A percentile compares a stretch with the other conserved stretches of the same genome.
phyloP scores from a whole-genome alignment of 2,329 filamentous ascomycete species.

The Paraphoma chrysanthemicola region DNA sequence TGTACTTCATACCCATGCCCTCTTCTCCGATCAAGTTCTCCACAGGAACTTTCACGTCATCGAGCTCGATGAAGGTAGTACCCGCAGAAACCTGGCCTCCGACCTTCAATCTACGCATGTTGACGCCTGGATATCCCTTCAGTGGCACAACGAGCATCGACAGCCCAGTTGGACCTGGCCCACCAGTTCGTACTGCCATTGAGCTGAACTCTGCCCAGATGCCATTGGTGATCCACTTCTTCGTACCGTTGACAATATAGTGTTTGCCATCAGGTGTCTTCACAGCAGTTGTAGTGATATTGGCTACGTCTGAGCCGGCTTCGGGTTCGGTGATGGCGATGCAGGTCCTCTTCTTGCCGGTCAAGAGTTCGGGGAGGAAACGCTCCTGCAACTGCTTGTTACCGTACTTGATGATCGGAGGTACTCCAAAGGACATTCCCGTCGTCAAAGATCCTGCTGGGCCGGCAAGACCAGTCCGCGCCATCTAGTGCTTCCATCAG shows the following conservation, averaged over 20 bases:
- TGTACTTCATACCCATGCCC: conserved; percentile 74
- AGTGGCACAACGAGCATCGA: conserved; percentile 74
- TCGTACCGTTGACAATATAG: conserved; percentile 76
- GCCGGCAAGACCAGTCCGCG: conserved; percentile 68
- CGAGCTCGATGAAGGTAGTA: conserved; percentile 78
- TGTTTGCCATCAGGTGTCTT: conserved; percentile 69
- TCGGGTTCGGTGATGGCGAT: conserved; percentile 82
- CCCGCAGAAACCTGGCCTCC: conserved; percentile 69
- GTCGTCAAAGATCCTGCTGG: conserved; percentile 71
- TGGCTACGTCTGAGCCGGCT: conserved; percentile 76
- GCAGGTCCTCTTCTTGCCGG: conserved; percentile 70
- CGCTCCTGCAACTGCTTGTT: conserved; percentile 66
- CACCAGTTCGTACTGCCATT: conserved; percentile 78
- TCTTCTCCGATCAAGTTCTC: conserved; percentile 74
- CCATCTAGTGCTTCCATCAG: conserved; percentile 57
- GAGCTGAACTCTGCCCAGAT: conserved; percentile 72
- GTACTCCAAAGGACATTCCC: conserved; percentile 75
- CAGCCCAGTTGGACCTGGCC: conserved; percentile 67
- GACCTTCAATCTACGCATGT: conserved; percentile 72
- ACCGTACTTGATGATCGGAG: conserved; percentile 74
- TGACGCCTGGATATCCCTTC: conserved; percentile 71
- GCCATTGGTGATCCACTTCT: conserved; percentile 71
- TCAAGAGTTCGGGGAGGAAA: conserved; percentile 74
- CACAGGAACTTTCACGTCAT: conserved; percentile 75
- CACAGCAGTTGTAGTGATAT: conserved; percentile 71